Evolutionary conservation across 768 basidiomycete species (phyloP).

Genomic region (Peribolospora kevripleyi): DNA sequence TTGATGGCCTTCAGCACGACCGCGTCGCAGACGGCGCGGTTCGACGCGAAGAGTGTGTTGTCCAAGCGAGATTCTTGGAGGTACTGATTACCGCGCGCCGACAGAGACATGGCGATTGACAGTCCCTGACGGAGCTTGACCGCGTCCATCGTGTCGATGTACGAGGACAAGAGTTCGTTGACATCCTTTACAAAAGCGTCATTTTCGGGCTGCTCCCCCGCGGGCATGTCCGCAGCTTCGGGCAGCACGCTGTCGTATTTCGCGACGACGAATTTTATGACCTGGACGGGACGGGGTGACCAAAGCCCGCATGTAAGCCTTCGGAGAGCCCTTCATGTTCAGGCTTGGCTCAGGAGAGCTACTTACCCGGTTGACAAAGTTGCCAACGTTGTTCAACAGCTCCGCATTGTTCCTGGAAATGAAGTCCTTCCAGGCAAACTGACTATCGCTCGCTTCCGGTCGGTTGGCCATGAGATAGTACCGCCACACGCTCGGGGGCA

Average conservation of each 20-base stretch:
- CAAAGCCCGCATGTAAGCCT: not conserved
- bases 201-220: slow-evolving; percentile 44
- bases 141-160: slow-evolving; percentile 64
- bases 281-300: slow-evolving; percentile 5
- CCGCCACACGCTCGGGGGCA: slow-evolving; percentile 84
- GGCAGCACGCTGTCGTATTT: slow-evolving; percentile 62
- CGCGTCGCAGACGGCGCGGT: slow-evolving; percentile 65
- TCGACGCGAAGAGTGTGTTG: slow-evolving; percentile 59
- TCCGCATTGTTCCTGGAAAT: slow-evolving; percentile 81
- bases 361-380: slow-evolving; percentile 69
- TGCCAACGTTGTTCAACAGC: slow-evolving; percentile 87
- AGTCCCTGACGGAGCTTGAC: slow-evolving; percentile 75
- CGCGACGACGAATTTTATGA: slow-evolving; percentile 70
- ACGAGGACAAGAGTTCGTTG: slow-evolving; percentile 53
- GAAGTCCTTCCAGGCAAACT: slow-evolving; percentile 91
- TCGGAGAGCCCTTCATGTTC: not conserved
- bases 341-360: not conserved
- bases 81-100: slow-evolving; percentile 70
- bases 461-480: slow-evolving; percentile 81
- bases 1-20: slow-evolving; percentile 77
- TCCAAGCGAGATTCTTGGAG: slow-evolving; percentile 78
- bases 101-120: slow-evolving; percentile 69
- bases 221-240: slow-evolving; percentile 44
- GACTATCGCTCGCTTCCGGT: slow-evolving; percentile 80
- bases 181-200: slow-evolving; percentile 34